Evolutionary conservation across 1,139 yeast species (phyloP), one percentile per base, ranked within the genome.

Genomic region (Zhuliangozyma blackwelliae): DNA sequence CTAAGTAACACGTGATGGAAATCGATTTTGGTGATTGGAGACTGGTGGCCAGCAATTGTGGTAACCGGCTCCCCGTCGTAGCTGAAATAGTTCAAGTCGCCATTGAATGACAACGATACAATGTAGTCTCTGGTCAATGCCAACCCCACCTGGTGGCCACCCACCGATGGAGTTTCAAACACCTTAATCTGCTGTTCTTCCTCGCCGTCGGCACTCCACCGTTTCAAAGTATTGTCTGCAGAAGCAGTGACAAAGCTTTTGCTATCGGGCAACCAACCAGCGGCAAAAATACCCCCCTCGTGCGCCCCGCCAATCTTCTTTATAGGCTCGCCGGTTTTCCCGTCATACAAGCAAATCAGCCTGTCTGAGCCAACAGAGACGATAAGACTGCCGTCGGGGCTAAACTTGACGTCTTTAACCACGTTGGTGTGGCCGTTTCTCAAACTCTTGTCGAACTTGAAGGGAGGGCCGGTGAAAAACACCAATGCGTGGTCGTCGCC

Each of bases 321-420:
- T 27, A 79, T 41, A 48, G 74, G 77, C 37, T 85, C 96, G 29
- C 97, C 97, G 9, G 88, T 76, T 51, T 82, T 82, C 27, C 97
- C 97, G 47, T 92, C 95, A 56, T 87, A 92, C 10, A 90, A 59
- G 29, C 76, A 85, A 40, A 88, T 77, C 36, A 71, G 65, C 49
- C 95, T 75, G 61, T 92, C 98, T 20, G 94, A 78, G 12, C 97
- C 96, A 5, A 83, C 96, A 47, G 88, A 75, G n/a, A 82, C 82
- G 19, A 87, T 71, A 55, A 68, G 72, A 36, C 73, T 72, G 21
- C 90, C 90, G 49, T 82, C 82, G 21, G 95, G 92, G 6, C 96
- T 82, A 54, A 82, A 92, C 50, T 77, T 74, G 12, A 89, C 94
- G 51, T 82, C 96, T 49, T 88, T 74, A 21, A 87, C 79, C 47